phyloP scores from a whole-genome alignment of 768 basidiomycete species.

The Boletus speciosus region DNA sequence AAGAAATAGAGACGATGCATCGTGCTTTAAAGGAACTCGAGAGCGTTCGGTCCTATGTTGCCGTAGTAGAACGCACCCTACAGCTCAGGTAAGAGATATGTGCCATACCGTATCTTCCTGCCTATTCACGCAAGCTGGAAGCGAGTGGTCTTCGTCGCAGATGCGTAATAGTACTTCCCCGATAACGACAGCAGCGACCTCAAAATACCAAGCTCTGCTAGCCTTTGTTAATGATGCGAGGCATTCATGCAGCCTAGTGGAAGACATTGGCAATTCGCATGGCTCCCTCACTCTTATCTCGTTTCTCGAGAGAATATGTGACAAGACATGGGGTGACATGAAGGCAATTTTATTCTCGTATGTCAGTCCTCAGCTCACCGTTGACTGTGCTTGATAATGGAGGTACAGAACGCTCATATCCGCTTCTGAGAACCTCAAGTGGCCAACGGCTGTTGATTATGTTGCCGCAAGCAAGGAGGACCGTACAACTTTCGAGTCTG shows the following conservation, averaged over 20 bases:
- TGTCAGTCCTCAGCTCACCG: slow-evolving; percentile 23
- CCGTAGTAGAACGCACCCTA: slow-evolving; percentile 67
- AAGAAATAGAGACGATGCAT: slow-evolving; percentile 80
- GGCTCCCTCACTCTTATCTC: slow-evolving; percentile 55
- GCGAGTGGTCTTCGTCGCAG: slow-evolving; percentile 57
- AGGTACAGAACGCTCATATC: slow-evolving; percentile 53
- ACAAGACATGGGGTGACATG: slow-evolving; percentile 75
- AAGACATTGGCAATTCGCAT: slow-evolving; percentile 43
- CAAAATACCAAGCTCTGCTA: slow-evolving; percentile 59
- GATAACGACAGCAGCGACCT: slow-evolving; percentile 46
- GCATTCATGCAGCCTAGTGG: slow-evolving; percentile 41
- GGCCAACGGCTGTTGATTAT: slow-evolving; percentile 80
- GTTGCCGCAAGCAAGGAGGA: slow-evolving; percentile 44
- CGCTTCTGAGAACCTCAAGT: slow-evolving; percentile 72
- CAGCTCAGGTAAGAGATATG: slow-evolving; percentile 57
- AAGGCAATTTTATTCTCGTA: slow-evolving; percentile 63
- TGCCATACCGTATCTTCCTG: neutral
- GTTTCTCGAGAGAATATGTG: slow-evolving; percentile 60
- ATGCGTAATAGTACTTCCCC: slow-evolving; percentile 38
- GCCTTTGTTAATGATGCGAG: slow-evolving; percentile 53
- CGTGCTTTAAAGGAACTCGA: slow-evolving; percentile 73
- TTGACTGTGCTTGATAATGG: neutral
- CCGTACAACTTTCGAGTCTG: slow-evolving; percentile 64
- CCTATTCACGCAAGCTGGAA: slow-evolving; percentile 28
- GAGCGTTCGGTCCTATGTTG: slow-evolving; percentile 71